Conservation (phyloP, 352 stramenopile species). For the Phytophthora pistaciae region DNA sequence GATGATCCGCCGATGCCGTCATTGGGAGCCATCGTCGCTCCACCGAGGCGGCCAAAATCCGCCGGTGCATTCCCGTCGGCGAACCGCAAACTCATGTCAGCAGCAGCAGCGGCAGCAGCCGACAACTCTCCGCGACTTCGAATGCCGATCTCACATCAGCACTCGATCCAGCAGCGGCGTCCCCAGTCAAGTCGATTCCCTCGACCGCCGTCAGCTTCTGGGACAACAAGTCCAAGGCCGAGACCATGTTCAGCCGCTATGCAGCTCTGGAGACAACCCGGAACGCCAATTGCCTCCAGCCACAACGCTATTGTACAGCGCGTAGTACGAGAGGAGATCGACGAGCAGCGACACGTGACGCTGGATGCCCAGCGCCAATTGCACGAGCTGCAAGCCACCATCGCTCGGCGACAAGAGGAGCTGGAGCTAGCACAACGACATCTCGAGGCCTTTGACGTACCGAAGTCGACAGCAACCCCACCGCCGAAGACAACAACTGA, state of each 20-base stretch:
- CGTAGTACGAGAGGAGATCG: conserved; percentile 68
- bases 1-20: conserved; percentile 23
- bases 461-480: not conserved
- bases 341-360: conserved; percentile 57
- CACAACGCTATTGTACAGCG: conserved; percentile 41
- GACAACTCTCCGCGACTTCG: conserved; percentile 6
- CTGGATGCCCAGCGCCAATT: conserved; percentile 53
- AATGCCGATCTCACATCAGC: conserved; percentile 2
- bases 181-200: conserved; percentile 25
- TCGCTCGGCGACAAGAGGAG: conserved; percentile 46
- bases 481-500: conserved; percentile 10
- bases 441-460: conserved; percentile 37
- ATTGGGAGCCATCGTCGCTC: conserved; percentile 7
- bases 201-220: conserved; percentile 8
- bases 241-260: conserved; percentile 21
- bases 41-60: conserved; percentile 33
- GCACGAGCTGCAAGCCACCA: conserved; percentile 48
- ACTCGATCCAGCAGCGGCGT: conserved; percentile 10
- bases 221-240: conserved; percentile 16
- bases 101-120: not conserved
- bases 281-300: conserved; percentile 7
- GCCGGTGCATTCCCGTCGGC: conserved; percentile 30
- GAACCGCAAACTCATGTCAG: conserved; percentile 36
- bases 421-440: conserved; percentile 48
- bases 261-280: conserved; percentile 33